Conservation (phyloP, 495 filamentous ascomycete species). For the Tuber borchii region DNA sequence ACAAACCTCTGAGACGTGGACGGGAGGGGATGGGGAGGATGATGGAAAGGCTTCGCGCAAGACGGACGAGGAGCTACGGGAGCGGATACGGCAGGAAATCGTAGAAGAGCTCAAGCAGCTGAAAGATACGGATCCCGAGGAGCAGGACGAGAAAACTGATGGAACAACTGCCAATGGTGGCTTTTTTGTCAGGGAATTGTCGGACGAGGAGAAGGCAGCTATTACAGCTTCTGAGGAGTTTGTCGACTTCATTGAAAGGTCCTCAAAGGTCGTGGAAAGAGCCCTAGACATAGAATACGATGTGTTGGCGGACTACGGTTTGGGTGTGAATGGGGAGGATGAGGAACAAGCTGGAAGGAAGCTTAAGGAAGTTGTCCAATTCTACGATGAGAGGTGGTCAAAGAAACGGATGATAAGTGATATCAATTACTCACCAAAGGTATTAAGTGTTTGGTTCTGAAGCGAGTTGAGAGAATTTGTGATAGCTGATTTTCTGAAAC, state of each 20-base stretch:
- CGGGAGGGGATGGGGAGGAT: conserved; percentile 63
- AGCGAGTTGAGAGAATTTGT: background rate
- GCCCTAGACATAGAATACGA: conserved; percentile 86
- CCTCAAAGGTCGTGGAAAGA: conserved; percentile 93
- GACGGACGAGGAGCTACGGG: conserved; percentile 77
- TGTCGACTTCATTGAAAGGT: conserved; percentile 87
- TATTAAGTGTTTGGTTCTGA: conserved; percentile 37
- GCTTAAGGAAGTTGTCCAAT: conserved; percentile 81
- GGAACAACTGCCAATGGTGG: conserved; percentile 31
- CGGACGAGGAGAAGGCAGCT: conserved; percentile 78
- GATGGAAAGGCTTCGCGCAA: conserved; percentile 48
- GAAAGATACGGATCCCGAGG: conserved; percentile 49
- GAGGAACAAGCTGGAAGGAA: conserved; percentile 64
- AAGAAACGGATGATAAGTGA: conserved; percentile 94
- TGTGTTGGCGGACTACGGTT: conserved; percentile 86
- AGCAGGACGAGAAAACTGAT: conserved; percentile 14
- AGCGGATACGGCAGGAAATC: conserved; percentile 79
- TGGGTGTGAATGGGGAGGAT: conserved; percentile 75
- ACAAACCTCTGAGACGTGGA: conserved; percentile 66
- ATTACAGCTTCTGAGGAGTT: conserved; percentile 91
- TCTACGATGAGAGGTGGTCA: conserved; percentile 92
- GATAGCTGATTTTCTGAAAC: conserved; percentile 16
- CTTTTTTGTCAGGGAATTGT: conserved; percentile 75
- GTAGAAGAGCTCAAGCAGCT: conserved; percentile 70
- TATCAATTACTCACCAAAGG: conserved; percentile 86